Base-by-base conservation (phyloP, 164 flowering plant species). In the Cinnamomum micranthum region DNA sequence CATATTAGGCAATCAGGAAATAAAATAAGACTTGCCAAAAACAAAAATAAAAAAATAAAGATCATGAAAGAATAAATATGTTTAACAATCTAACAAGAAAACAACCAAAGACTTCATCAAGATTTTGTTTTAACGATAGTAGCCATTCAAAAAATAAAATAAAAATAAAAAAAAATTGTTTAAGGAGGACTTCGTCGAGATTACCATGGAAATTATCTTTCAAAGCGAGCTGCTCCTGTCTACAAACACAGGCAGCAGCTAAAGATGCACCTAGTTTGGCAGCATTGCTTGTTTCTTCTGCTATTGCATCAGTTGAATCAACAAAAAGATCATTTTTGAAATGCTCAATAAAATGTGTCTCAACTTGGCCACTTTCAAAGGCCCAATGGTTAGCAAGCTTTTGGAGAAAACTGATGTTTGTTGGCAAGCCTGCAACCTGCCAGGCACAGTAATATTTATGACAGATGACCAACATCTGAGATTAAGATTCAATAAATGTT, bases 341-440 rank as follows among this genome's bases (percentile, higher is more conserved):
- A 78, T 83, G 84, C 81, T 93, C 98, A 72, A 93, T 93, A 80
- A 95, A 95, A 85, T 93, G 95, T 35, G 99, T 95, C 84, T 92
- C 99, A 69, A 95, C 95, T 76, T 85, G 77, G 28, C 97, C 99
- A 72, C 78, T 79, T 81, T 76, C 82, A 83, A 95, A 95, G 78
- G 98, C 98, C 84, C 86, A 79, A 81, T 95, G 99, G 67, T 79
- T 84, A 50, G 95, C 90, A 82, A 95, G 92, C 79, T 79, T 88
- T 41, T 73, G 88, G 63, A 95, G 88, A 77, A 95, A 95, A 79
- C 76, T 84, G 50, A 93, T 91, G 78, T 95, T 95, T 69, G 97
- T 95, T 62, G 98, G 99, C 82, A 93, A 74, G 52, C 99, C 99
- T 64, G 97, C 99, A 81, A 95, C 98, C 99, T 95, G 88, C 74